phyloP scores from a whole-genome alignment of 2,329 filamentous ascomycete genomes.

The Bretziella fagacearum region DNA sequence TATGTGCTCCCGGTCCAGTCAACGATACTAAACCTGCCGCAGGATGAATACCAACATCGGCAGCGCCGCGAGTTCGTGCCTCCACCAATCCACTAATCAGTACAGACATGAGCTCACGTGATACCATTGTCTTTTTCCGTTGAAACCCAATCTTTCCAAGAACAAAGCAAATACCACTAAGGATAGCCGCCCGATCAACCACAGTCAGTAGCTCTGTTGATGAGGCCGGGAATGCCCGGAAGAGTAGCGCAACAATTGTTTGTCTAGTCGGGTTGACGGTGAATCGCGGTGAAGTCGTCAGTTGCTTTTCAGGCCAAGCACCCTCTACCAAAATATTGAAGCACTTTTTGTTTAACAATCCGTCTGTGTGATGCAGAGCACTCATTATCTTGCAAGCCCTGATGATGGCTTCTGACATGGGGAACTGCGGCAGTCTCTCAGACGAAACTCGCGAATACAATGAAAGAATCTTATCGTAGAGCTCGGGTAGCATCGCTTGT shows the following conservation, averaged over 20 bases:
- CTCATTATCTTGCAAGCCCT: slow-evolving; percentile 55
- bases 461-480: slow-evolving; percentile 56
- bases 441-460: slow-evolving; percentile 55
- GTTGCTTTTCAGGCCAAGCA: slow-evolving; percentile 31
- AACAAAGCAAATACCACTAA: slow-evolving; percentile 79
- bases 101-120: slow-evolving; percentile 69
- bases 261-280: slow-evolving; percentile 39
- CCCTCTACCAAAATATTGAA: slow-evolving; percentile 51
- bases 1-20: slow-evolving; percentile 38
- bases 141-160: slow-evolving; percentile 62
- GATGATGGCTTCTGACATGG: slow-evolving; percentile 56
- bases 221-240: slow-evolving; percentile 53
- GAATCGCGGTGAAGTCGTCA: slow-evolving; percentile 38
- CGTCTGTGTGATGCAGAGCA: slow-evolving; percentile 47
- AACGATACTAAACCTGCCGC: slow-evolving; percentile 69
- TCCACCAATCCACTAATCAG: slow-evolving; percentile 75
- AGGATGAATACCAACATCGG: slow-evolving; percentile 91
- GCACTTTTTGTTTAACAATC: slow-evolving; percentile 41
- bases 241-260: slow-evolving; percentile 47
- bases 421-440: slow-evolving; percentile 53
- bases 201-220: slow-evolving; percentile 51
- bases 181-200: slow-evolving; percentile 58
- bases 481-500: slow-evolving; percentile 48
- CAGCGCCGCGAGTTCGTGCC: slow-evolving; percentile 78
- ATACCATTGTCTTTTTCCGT: slow-evolving; percentile 78